Conservation (phyloP, 345 rosid genomes). For the Citrus maxima region DNA sequence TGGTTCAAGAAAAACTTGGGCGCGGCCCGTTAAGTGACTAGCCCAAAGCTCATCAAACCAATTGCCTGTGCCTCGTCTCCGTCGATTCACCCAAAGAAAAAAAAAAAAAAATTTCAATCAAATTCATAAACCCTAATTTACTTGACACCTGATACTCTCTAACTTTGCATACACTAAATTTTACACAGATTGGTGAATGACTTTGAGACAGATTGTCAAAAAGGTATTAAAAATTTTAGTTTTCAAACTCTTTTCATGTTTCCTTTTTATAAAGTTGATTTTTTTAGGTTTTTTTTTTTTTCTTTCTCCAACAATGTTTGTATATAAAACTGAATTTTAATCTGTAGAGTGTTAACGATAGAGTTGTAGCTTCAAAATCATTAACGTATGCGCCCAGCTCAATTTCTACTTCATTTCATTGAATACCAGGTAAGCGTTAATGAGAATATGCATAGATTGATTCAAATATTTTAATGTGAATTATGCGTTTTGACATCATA, state of each 20-base stretch:
- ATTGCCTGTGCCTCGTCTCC: neutral
- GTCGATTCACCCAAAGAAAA: neutral
- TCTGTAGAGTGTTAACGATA: conserved; percentile 42
- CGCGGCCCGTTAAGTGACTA: too few relatives aligned
- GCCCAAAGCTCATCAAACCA: too few relatives aligned
- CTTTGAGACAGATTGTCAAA: conserved; percentile 41
- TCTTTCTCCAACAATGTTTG: neutral
- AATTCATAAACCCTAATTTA: neutral
- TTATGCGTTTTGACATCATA: neutral
- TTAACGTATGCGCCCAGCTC: conserved; percentile 23
- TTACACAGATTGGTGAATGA: conserved; percentile 42
- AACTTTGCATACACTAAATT: neutral
- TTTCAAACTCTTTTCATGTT: neutral
- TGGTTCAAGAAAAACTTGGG: too few relatives aligned
- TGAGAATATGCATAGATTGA: neutral
- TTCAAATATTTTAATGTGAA: neutral
- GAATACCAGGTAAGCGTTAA: conserved; percentile 29
- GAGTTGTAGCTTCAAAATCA: conserved; percentile 34
- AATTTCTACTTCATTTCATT: conserved; percentile 23
- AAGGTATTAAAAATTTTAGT: conserved; percentile 31
- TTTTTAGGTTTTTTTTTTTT: neutral
- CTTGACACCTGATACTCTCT: neutral
- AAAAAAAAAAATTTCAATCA: neutral
- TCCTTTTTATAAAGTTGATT: neutral
- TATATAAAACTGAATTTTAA: neutral